Percentiles rank a stretch among this genome's conserved stretches.
Conservation (phyloP, 2,329 filamentous ascomycete species). For the Fusarium miscanthi region DNA sequence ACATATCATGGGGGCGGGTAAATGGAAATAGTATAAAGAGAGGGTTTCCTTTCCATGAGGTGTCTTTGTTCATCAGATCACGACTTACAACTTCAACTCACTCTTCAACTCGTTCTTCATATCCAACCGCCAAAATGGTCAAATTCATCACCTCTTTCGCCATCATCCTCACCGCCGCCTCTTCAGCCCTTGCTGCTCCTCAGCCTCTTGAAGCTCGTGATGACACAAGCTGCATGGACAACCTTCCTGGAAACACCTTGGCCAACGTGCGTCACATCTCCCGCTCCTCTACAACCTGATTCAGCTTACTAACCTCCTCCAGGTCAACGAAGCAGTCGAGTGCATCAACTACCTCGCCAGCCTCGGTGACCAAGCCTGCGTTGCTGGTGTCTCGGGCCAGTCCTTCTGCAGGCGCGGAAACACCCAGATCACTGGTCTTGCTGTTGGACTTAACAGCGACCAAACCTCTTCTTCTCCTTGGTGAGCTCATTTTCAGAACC, state of each 20-base stretch:
- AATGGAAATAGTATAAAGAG: neutral
- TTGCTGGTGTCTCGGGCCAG: neutral
- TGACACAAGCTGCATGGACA: conserved; percentile 6
- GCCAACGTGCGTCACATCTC: neutral
- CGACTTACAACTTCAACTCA: neutral
- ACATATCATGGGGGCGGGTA: no score
- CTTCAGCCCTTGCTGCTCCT: conserved; percentile 4
- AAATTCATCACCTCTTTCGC: conserved; percentile 5
- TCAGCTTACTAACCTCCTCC: neutral
- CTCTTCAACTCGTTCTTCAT: neutral
- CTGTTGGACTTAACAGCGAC: neutral
- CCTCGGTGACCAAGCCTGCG: conserved; percentile 6
- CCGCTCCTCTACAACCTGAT: accelerated
- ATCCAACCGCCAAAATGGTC: conserved; percentile 6
- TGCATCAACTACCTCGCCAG: conserved; percentile 29
- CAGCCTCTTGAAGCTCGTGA: neutral
- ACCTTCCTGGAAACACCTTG: neutral
- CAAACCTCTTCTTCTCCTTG: conserved; percentile 9
- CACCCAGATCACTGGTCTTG: conserved; percentile 16
- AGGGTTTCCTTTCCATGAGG: accelerated
- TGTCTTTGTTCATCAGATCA: neutral
- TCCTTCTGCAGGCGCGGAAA: conserved; percentile 23
- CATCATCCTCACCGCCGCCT: neutral
- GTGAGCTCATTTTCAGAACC: neutral
- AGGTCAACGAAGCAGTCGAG: conserved; percentile 17